Evolutionary conservation across 176 grass and related monocot species (phyloP), one percentile per base, ranked within the genome.

Genomic region (Phragmites australis): DNA sequence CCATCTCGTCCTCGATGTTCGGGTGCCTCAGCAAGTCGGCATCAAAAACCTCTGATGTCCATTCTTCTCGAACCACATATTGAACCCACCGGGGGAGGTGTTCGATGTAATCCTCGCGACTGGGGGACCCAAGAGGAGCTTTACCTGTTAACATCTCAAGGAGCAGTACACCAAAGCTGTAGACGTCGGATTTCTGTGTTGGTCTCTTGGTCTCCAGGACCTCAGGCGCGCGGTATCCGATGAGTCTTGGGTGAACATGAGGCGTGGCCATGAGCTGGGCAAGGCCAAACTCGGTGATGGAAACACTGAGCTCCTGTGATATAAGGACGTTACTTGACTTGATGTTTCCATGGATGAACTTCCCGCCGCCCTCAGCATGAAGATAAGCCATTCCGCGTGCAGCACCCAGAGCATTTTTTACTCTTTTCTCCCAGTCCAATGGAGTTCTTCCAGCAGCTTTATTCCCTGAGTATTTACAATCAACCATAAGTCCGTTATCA

Each of bases 1-100:
- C 95, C 95, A 98, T 98, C 81, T 93, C 92, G 43, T 98, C 92
- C 92, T 98, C 95, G 3, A 78, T 81, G 78, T 93, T 91, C 5
- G 82, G 84, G 2, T 84, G 86, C 77, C 92, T 83, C 64, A 91
- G 83, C 75, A 98, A 52, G 37, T 98, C 95, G 17, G 87, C 95
- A 31, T 98, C 95, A 59, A 98, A 98, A n/a, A 98, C 95, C 81
- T 98, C 95, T 0, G 95, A 91, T 0, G 95, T 98, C 95, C 92
- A 94, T 63, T 98, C 95, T 72, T 98, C 95, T 9, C 92, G 79
- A 55, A 98, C 92, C 78, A 98, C 92, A 4, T 90, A 98, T n/a
- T 94, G 95, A 63, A 98, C 95, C 95, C 95, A 98, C 27, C 83
- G 76, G 1, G 92, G 92, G 27, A 98, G 89, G 81, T 98, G 88